Conservation (phyloP, 164 flowering plant species). For the Platanus orientalis region DNA sequence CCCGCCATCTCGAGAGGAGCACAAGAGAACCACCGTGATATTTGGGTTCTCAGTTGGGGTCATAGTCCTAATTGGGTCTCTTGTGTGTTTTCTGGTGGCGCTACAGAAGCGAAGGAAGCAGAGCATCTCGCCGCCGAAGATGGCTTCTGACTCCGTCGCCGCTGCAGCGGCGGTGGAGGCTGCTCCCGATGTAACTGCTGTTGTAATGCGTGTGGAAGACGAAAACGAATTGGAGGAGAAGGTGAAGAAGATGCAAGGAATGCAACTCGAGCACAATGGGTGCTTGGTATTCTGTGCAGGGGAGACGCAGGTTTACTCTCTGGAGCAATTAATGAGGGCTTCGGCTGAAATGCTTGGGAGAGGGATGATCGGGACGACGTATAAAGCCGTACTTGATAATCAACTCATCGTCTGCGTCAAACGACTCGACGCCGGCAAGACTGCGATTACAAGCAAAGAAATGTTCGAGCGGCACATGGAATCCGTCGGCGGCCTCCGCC, state of each 20-base stretch:
- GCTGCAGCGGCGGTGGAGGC: too few species aligned
- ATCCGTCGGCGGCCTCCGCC: conserved; percentile 71
- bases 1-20: conserved; percentile 19
- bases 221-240: conserved; percentile 58
- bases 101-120: conserved; percentile 23
- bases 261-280: conserved; percentile 58
- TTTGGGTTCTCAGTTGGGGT: conserved; percentile 39
- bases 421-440: conserved; percentile 55
- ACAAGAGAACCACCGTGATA: conserved; percentile 22
- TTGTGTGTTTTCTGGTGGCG: conserved; percentile 26
- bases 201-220: conserved; percentile 44
- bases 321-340: conserved; percentile 92
- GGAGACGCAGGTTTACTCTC: conserved; percentile 53
- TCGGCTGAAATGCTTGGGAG: conserved; percentile 89
- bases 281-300: conserved; percentile 77
- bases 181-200: conserved; percentile 32
- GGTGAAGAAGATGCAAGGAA: conserved; percentile 40
- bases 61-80: conserved; percentile 25
- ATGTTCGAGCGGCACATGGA: conserved; percentile 73
- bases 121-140: conserved; percentile 7
- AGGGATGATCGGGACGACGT: conserved; percentile 78
- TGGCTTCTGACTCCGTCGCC: conserved; percentile 23
- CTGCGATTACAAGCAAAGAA: conserved; percentile 40
- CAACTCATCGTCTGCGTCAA: conserved; percentile 76
- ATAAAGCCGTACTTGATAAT: conserved; percentile 86